These are phyloP conservation scores for Spergularia marina DNA, from an alignment of 148 eudicot genomes.

Conservation along the genomic window DNA sequence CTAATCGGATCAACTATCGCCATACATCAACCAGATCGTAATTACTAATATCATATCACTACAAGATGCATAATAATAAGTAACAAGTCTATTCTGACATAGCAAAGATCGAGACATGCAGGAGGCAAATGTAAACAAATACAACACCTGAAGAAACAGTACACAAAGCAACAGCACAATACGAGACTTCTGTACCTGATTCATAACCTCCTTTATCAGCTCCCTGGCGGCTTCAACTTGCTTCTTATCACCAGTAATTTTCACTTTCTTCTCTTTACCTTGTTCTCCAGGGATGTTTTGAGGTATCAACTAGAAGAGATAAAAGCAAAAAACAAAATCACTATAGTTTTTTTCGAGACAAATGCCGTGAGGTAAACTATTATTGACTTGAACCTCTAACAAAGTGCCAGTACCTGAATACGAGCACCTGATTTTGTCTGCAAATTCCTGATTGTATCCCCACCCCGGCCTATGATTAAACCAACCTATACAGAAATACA, in stretches of 20 bases:
- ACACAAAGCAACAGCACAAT: not conserved
- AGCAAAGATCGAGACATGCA: not conserved
- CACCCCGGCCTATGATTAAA: constrained; percentile 86
- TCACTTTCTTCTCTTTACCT: constrained; percentile 74
- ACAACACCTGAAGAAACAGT: not conserved
- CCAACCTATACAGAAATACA: constrained; percentile 59
- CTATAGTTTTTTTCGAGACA: not conserved
- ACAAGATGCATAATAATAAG: not conserved
- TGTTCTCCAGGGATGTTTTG: constrained; percentile 72
- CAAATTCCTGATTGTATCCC: constrained; percentile 84
- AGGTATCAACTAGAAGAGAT: constrained; percentile 61
- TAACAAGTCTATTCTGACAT: not conserved
- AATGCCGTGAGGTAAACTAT: not conserved
- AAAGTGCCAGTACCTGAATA: constrained; percentile 66
- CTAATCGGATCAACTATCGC: not conserved
- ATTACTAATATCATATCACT: not conserved
- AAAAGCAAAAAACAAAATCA: not conserved
- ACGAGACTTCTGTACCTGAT: constrained; percentile 55
- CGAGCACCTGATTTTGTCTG: constrained; percentile 97
- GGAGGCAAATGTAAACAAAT: constrained; percentile 3
- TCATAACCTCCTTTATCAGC: constrained; percentile 90
- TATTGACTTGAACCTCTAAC: not conserved
- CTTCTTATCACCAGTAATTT: constrained; percentile 80
- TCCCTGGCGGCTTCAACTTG: constrained; percentile 85
- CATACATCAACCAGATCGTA: not conserved